Percentiles rank a stretch among this genome's conserved stretches.
Evolutionary conservation across 305 asterid genomes (phyloP).

Genomic region (Fraxinus sp.): DNA sequence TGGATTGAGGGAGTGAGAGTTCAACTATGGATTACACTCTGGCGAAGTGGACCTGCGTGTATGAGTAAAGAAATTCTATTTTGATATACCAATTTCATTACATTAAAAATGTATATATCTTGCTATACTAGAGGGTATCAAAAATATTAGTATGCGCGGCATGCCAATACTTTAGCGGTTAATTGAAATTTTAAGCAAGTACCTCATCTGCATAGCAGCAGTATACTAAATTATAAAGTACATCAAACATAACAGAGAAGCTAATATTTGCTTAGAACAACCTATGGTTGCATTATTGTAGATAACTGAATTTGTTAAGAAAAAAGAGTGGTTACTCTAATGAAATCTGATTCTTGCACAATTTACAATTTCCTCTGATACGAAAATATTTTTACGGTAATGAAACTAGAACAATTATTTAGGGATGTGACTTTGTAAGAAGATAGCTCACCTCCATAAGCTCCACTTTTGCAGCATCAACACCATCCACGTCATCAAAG

Average conservation of each 20-base stretch:
- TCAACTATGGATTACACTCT: background rate
- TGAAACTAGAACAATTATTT: background rate
- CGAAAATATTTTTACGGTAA: background rate
- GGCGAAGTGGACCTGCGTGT: background rate
- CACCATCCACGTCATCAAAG: constrained; percentile 93
- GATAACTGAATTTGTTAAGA: background rate
- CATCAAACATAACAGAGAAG: background rate
- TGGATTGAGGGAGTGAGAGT: background rate
- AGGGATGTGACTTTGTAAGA: background rate
- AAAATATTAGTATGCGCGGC: background rate
- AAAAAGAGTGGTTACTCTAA: background rate
- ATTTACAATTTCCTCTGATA: background rate
- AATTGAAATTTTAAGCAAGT: background rate
- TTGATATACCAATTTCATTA: background rate
- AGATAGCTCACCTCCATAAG: constrained; percentile 76
- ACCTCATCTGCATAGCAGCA: background rate
- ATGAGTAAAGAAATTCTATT: background rate
- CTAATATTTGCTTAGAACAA: background rate
- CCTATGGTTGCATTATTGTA: background rate
- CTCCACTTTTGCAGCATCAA: constrained; percentile 88
- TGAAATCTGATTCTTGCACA: background rate
- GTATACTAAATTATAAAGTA: background rate
- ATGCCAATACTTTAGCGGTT: background rate
- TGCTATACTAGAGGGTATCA: background rate
- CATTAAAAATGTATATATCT: background rate